Evolutionary conservation across 2,329 filamentous ascomycete genomes (phyloP), one percentile per base, ranked within the genome.

Genomic region (Penicillium sp.): DNA sequence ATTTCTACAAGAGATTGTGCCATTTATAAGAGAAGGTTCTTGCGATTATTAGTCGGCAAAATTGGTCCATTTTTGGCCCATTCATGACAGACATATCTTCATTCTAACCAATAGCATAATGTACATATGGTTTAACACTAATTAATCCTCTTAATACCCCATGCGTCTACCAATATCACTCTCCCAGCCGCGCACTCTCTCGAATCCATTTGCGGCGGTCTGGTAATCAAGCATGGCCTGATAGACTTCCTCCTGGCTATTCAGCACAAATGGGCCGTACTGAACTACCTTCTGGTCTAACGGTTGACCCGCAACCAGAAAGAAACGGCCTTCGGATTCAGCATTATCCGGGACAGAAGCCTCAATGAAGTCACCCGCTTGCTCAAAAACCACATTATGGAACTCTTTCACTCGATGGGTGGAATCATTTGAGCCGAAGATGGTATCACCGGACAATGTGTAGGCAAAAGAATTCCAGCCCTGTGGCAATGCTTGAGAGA

Each of bases 391-490:
- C 15, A 92, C 84, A 60, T 92, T 95, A 67, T 95, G 81, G 61
- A 80, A 95, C 57, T 84, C 76, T 39, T 60, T 51, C 18, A 61
- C 51, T 3, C 44, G 2, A 37, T 51, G 40, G 28, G 51, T 55
- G 12, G 55, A 50, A 45, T 60, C 55, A 29, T 38, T 70, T 64
- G 71, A 48, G 73, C 80, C 61, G 83, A 85, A 52, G 70, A 62
- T 69, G 1, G 79, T 80, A 6, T 74, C 77, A 14, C 90, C 90
- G 42, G 80, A 73, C n/a, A 96, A 72, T 3, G 79, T 82, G 63
- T 95, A 96, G 11, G 82, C 81, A 57, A 96, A 96, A 1, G 85
- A 80, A 62, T 93, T 95, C 86, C 88, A 96, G 17, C 80, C 82
- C 45, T 72, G 67, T 0, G 90, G 90, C 2, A 96, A 59, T 4